Conservation (phyloP, 2,329 filamentous ascomycete species). For the Cladobotryum protrusum region DNA sequence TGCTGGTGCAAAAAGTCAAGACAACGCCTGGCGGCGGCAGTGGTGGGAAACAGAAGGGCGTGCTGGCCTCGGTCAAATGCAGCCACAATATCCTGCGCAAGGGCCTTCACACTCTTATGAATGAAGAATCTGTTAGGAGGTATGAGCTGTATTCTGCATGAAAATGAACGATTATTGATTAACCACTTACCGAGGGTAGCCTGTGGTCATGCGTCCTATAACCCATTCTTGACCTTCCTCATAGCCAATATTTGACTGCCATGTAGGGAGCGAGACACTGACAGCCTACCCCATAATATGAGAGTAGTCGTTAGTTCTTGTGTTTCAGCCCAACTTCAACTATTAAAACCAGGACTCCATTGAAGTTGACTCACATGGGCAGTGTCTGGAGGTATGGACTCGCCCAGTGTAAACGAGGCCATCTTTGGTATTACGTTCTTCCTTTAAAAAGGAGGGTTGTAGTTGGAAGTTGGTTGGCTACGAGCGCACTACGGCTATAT, state of each 20-base stretch:
- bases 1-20: slow-evolving; percentile 62
- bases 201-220: slow-evolving; percentile 75
- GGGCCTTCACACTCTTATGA: slow-evolving; percentile 70
- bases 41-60: slow-evolving; percentile 79
- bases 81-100: slow-evolving; percentile 62
- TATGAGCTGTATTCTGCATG: slow-evolving; percentile 8
- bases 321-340: background rate
- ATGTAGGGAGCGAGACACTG: slow-evolving; percentile 92
- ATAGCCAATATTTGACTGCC: slow-evolving; percentile 84
- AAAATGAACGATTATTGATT: background rate
- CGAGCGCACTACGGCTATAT: background rate
- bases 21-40: slow-evolving; percentile 64
- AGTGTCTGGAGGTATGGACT: slow-evolving; percentile 71
- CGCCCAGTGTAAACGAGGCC: slow-evolving; percentile 52
- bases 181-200: slow-evolving; percentile 68
- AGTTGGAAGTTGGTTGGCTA: background rate
- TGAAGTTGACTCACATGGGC: slow-evolving; percentile 58
- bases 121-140: slow-evolving; percentile 69
- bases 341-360: background rate
- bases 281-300: slow-evolving; percentile 58
- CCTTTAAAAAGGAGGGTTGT: too few relatives aligned
- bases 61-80: slow-evolving; percentile 58
- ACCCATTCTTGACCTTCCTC: slow-evolving; percentile 90
- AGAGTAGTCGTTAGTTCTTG: background rate
- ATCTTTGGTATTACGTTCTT: slow-evolving; percentile 24